Conservation (phyloP, 495 filamentous ascomycete genomes). For the Aspergillus kassunensis region DNA sequence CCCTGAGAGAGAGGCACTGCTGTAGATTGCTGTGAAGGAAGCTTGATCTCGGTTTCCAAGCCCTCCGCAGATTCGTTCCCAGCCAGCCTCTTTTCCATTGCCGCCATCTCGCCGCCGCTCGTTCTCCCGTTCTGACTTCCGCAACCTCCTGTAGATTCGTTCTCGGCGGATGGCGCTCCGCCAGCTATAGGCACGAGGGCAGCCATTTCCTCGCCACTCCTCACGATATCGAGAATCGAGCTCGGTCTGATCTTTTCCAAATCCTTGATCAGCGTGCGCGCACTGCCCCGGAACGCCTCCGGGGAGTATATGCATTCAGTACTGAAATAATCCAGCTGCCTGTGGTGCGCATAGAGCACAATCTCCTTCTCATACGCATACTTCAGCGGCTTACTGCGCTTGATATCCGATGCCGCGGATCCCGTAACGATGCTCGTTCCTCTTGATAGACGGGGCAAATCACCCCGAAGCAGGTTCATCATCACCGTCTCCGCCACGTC, state of each 20-base stretch:
- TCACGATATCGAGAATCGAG: constrained; percentile 90
- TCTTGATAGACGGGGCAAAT: constrained; percentile 79
- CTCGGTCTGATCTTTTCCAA: constrained; percentile 89
- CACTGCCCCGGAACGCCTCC: constrained; percentile 94
- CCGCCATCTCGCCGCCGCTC: constrained; percentile 83
- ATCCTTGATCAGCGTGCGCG: constrained; percentile 88
- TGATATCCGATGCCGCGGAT: constrained; percentile 68
- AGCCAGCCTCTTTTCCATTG: constrained; percentile 76
- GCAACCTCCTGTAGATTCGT: constrained; percentile 61
- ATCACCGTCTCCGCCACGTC: constrained; percentile 97
- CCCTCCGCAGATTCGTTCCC: constrained; percentile 61
- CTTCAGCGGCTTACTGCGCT: constrained; percentile 92
- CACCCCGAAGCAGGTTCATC: constrained; percentile 93
- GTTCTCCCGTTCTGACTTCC: constrained; percentile 67
- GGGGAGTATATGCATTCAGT: constrained; percentile 98
- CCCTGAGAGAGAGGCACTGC: constrained; percentile 16
- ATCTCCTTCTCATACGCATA: constrained; percentile 99
- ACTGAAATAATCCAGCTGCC: constrained; percentile 93
- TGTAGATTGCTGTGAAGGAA: constrained; percentile 16
- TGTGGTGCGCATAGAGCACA: constrained; percentile 93
- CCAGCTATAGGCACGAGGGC: constrained; percentile 67
- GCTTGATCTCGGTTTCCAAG: constrained; percentile 68
- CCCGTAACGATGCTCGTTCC: constrained; percentile 92
- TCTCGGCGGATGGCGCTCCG: constrained; percentile 52
- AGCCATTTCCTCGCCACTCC: constrained; percentile 95